Evolutionary conservation across 2,329 filamentous ascomycete genomes (phyloP).

Genomic region (Verticillium nubilum): DNA sequence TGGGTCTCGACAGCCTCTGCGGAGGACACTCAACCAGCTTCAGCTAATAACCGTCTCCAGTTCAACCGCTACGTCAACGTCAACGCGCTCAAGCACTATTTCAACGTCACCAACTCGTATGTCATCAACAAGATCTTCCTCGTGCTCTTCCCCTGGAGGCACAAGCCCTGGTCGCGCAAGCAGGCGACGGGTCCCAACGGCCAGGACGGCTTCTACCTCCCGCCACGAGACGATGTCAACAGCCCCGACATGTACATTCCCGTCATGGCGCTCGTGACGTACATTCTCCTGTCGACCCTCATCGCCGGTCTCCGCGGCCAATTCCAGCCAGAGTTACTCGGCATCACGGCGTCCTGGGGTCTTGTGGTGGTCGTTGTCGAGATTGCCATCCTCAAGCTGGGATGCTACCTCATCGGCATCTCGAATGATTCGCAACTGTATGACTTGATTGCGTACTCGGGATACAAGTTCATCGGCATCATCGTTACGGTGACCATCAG

Average conservation of each 20-base stretch:
- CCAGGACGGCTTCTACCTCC: constrained; percentile 74
- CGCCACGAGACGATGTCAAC: constrained; percentile 92
- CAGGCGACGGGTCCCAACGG: constrained; percentile 67
- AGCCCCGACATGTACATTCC: constrained; percentile 99
- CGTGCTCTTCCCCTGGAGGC: constrained; percentile 95
- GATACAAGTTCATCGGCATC: constrained; percentile 97
- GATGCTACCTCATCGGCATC: constrained; percentile 90
- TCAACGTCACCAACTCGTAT: constrained; percentile 97
- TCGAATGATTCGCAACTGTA: constrained; percentile 90
- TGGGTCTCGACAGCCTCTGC: no score
- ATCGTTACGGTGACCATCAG: constrained; percentile 82
- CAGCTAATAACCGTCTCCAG: constrained; percentile 23
- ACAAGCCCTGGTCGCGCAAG: constrained; percentile 95
- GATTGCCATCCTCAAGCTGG: constrained; percentile 84
- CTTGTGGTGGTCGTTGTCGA: constrained; percentile 80
- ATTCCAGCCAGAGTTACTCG: constrained; percentile 91
- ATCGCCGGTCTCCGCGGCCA: constrained; percentile 84
- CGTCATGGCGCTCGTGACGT: constrained; percentile 96
- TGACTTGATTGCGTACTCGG: constrained; percentile 91
- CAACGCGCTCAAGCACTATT: constrained; percentile 93
- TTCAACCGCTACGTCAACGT: constrained; percentile 79
- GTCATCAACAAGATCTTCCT: constrained; percentile 89
- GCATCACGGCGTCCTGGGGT: constrained; percentile 80
- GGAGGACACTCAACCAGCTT: no score
- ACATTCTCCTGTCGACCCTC: constrained; percentile 88